A percentile compares a stretch with the other conserved stretches of the same genome.
These are phyloP conservation scores for Exophiala dermatitidis DNA, from an alignment of 2,329 filamentous ascomycete species.

Conservation along the genomic window DNA sequence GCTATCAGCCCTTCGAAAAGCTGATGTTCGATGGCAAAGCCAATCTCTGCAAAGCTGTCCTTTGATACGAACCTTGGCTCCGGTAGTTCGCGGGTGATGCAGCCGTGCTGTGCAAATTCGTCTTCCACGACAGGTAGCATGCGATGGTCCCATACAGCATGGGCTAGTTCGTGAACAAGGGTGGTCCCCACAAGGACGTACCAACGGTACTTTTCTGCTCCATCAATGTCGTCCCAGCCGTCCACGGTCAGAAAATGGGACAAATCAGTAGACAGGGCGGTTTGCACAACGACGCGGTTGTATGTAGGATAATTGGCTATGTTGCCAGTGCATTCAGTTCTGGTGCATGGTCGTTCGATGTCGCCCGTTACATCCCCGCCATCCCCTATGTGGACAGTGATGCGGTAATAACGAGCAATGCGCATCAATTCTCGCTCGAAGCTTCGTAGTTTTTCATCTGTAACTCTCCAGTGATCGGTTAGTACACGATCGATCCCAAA, in stretches of 20 bases:
- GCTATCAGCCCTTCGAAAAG: conserved; percentile 1
- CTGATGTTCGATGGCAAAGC: conserved; percentile 5
- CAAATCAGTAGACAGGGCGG: conserved; percentile 2
- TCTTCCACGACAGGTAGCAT: not conserved
- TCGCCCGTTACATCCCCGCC: not conserved
- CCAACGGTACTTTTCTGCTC: conserved; percentile 1
- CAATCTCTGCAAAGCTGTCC: not conserved
- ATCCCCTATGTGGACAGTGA: not conserved
- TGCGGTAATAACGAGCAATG: conserved; percentile 3
- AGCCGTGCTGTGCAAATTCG: not conserved
- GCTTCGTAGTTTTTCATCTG: not conserved
- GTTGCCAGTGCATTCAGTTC: not conserved
- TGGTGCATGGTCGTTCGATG: not conserved
- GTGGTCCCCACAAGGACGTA: conserved; percentile 6
- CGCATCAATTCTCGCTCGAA: conserved; percentile 1
- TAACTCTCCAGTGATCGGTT: conserved; percentile 2
- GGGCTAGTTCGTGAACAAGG: conserved; percentile 7
- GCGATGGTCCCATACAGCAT: conserved; percentile 10
- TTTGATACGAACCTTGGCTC: not conserved
- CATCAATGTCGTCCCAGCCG: conserved; percentile 4
- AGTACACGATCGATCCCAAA: not conserved
- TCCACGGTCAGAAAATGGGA: not conserved
- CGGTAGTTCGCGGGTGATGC: not conserved
- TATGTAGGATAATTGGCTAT: not conserved
- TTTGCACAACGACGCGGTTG: not conserved